phyloP scores from a whole-genome alignment of 2,329 filamentous ascomycete genomes.

The Spiromastix sp. region DNA sequence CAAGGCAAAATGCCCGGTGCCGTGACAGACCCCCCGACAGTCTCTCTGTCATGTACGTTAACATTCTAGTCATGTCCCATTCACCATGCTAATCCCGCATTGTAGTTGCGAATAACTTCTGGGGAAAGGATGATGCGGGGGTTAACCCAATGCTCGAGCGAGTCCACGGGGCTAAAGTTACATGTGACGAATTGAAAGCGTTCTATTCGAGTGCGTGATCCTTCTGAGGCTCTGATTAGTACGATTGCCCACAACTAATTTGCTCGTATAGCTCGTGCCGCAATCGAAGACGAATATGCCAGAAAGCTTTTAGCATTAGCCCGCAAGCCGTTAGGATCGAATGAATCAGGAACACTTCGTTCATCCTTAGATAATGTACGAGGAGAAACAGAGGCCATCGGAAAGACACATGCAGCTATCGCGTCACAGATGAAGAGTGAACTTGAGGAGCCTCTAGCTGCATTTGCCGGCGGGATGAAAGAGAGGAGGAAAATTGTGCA shows the following conservation, averaged over 20 bases:
- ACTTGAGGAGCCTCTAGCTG: constrained; percentile 82
- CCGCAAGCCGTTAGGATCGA: constrained; percentile 79
- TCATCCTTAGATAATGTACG: constrained; percentile 78
- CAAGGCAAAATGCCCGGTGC: constrained; percentile 53
- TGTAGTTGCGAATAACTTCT: constrained; percentile 96
- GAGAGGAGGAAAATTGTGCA: constrained; percentile 95
- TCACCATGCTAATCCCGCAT: background rate
- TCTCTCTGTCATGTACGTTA: constrained; percentile 55
- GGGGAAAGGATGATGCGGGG: constrained; percentile 97
- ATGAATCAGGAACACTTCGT: constrained; percentile 74
- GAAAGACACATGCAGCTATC: constrained; percentile 82
- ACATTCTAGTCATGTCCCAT: background rate
- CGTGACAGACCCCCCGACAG: constrained; percentile 52
- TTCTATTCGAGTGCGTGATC: constrained; percentile 66
- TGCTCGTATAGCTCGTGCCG: constrained; percentile 57
- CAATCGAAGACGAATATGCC: constrained; percentile 94
- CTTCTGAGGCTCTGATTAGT: constrained; percentile 2
- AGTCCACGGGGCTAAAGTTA: constrained; percentile 89
- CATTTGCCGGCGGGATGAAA: constrained; percentile 91
- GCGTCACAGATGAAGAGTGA: constrained; percentile 93
- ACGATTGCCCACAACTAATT: background rate
- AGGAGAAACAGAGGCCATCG: constrained; percentile 85
- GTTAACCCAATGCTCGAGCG: constrained; percentile 84
- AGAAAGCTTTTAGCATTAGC: constrained; percentile 78
- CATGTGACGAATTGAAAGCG: constrained; percentile 81